phyloP scores from a whole-genome alignment of 2,329 filamentous ascomycete species.

The Microascus cirrosus region DNA sequence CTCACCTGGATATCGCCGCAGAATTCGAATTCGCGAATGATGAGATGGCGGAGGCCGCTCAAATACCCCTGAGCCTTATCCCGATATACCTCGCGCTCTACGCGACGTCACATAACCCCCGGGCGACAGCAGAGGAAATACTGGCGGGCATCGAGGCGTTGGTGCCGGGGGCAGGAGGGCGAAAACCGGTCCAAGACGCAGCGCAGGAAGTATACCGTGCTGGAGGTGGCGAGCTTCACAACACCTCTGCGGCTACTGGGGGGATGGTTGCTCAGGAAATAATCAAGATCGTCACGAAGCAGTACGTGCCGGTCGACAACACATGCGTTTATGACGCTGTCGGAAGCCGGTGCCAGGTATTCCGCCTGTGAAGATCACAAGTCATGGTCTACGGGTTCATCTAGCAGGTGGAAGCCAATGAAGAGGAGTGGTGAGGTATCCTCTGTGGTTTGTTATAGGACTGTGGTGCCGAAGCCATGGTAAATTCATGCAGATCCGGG shows the following conservation, averaged over 20 bases:
- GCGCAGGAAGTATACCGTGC: conserved; percentile 62
- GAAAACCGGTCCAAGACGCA: conserved; percentile 39
- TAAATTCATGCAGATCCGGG: too few relatives aligned
- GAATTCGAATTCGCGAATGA: conserved; percentile 45
- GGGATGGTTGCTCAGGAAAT: conserved; percentile 95
- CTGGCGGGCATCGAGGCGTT: neutral
- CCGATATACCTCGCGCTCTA: conserved; percentile 59
- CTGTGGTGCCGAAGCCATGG: too few relatives aligned
- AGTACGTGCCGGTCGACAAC: conserved; percentile 62
- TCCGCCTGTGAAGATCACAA: conserved; percentile 31
- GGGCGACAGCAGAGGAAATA: neutral
- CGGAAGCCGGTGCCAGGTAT: conserved; percentile 46
- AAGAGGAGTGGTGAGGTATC: too few relatives aligned
- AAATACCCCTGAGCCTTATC: conserved; percentile 47
- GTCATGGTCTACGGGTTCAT: neutral
- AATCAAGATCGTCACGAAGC: conserved; percentile 75
- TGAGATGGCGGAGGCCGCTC: conserved; percentile 33
- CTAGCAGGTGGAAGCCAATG: too few relatives aligned
- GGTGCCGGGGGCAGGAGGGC: conserved; percentile 33
- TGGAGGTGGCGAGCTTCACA: conserved; percentile 74
- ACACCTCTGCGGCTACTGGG: conserved; percentile 76
- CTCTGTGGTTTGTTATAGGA: too few relatives aligned
- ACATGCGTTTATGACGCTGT: conserved; percentile 63
- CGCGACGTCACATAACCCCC: conserved; percentile 11
- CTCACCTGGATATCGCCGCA: conserved; percentile 15